Conservation (phyloP, 1,284 basidiomycete genomes). For the Golubevia sp. region DNA sequence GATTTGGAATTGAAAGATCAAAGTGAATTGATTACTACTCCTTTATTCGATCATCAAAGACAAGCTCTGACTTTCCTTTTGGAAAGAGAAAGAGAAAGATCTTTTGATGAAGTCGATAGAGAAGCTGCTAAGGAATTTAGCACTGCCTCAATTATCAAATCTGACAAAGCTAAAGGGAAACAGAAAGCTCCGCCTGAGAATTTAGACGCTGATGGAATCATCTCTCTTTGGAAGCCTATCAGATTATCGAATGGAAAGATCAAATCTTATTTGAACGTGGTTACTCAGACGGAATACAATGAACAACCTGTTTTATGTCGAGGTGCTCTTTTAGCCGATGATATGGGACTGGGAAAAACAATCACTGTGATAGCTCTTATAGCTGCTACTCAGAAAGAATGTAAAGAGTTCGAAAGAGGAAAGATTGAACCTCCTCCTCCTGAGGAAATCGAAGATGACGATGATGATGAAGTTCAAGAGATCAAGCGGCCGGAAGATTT, state of each 20-base stretch:
- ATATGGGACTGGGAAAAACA: conserved; percentile 61
- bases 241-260: conserved; percentile 14
- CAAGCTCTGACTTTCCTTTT: conserved; percentile 55
- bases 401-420: conserved; percentile 22
- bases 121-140: not conserved
- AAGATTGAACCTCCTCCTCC: not conserved
- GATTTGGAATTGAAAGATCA: conserved; percentile 37
- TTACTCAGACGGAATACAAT: conserved; percentile 32
- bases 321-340: conserved; percentile 58
- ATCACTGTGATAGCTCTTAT: conserved; percentile 53
- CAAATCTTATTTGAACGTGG: conserved; percentile 35
- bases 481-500: not conserved
- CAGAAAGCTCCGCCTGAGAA: not conserved
- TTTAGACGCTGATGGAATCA: conserved; percentile 11
- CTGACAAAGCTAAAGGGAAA: not conserved
- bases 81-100: conserved; percentile 40
- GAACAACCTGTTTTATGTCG: conserved; percentile 44
- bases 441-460: conserved; percentile 2
- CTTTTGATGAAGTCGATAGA: conserved; percentile 8
- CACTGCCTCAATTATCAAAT: not conserved
- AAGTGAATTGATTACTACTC: conserved; percentile 26
- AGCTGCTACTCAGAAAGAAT: conserved; percentile 36
- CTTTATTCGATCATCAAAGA: conserved; percentile 53
- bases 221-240: conserved; percentile 48
- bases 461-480: not conserved